Evolutionary conservation across 495 filamentous ascomycete species (phyloP).

Genomic region (Aspergillus heteromorphus): DNA sequence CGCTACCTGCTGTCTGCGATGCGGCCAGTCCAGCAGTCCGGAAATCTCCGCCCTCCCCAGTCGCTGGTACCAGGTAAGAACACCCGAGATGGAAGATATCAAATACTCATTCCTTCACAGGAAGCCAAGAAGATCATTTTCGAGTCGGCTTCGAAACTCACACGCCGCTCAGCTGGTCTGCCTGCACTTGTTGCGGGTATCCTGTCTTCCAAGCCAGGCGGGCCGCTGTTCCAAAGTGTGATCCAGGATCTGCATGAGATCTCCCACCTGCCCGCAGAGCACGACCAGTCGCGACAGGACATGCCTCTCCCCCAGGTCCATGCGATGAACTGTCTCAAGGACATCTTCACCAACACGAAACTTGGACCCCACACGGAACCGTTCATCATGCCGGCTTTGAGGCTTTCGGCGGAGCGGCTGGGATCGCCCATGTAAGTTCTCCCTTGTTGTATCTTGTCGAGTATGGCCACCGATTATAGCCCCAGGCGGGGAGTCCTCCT

Average conservation of each 20-base stretch:
- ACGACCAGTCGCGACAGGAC: constrained; percentile 33
- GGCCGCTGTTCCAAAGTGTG: constrained; percentile 42
- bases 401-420: constrained; percentile 68
- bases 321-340: constrained; percentile 84
- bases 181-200: constrained; percentile 79
- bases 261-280: constrained; percentile 49
- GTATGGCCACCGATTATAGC: no score
- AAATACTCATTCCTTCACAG: constrained; percentile 21
- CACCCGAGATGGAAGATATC: not conserved
- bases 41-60: constrained; percentile 36
- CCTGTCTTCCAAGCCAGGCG: constrained; percentile 41
- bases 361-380: constrained; percentile 58
- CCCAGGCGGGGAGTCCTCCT: no score
- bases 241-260: constrained; percentile 52
- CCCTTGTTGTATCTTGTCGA: no score
- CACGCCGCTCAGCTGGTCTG: constrained; percentile 85
- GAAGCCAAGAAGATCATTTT: constrained; percentile 60
- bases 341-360: constrained; percentile 74
- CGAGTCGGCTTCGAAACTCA: constrained; percentile 68
- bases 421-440: constrained; percentile 50
- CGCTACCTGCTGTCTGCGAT: constrained; percentile 62
- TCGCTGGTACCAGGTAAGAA: constrained; percentile 61
- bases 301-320: constrained; percentile 85
- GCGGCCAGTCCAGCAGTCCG: constrained; percentile 45
- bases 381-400: constrained; percentile 65